phyloP scores from a whole-genome alignment of 2,329 filamentous ascomycete genomes.

The Setomelanomma holmii region DNA sequence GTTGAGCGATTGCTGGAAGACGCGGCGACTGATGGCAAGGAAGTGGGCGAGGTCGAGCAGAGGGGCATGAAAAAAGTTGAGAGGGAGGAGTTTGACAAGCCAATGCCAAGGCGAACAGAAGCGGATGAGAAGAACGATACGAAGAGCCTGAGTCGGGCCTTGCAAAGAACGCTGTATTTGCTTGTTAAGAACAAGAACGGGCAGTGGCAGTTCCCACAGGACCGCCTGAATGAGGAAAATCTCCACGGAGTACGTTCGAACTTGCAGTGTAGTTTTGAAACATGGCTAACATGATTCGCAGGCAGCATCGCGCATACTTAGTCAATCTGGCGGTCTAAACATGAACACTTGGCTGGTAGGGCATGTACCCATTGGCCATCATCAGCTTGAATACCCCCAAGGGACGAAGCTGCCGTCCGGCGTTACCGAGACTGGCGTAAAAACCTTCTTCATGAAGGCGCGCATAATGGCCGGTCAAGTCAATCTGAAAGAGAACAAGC shows the following conservation, averaged over 20 bases:
- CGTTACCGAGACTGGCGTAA: slow-evolving; percentile 67
- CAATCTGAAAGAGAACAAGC: slow-evolving; percentile 73
- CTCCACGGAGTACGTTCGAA: slow-evolving; percentile 77
- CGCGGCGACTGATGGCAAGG: slow-evolving; percentile 65
- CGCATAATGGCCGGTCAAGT: slow-evolving; percentile 98
- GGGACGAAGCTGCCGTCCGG: slow-evolving; percentile 20
- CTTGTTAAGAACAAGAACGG: slow-evolving; percentile 77
- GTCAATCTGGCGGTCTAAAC: slow-evolving; percentile 81
- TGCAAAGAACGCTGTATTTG: slow-evolving; percentile 86
- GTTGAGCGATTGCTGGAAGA: slow-evolving; percentile 76
- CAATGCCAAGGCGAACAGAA: slow-evolving; percentile 73
- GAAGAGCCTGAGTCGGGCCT: slow-evolving; percentile 76
- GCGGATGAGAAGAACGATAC: slow-evolving; percentile 79
- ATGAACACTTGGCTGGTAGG: slow-evolving; percentile 99
- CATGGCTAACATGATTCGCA: slow-evolving; percentile 51
- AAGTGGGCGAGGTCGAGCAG: slow-evolving; percentile 47
- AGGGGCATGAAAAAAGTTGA: slow-evolving; percentile 49
- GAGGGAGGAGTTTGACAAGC: slow-evolving; percentile 73
- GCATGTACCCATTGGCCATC: slow-evolving; percentile 84
- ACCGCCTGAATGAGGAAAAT: slow-evolving; percentile 74
- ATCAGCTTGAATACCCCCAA: slow-evolving; percentile 64
- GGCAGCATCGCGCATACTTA: slow-evolving; percentile 82
- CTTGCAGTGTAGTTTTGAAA: background rate
- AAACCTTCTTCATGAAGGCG: slow-evolving; percentile 95
- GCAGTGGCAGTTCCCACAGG: slow-evolving; percentile 83